Evolutionary conservation across 257 asterid species (phyloP).

Genomic region (Cynanchum wilfordii): DNA sequence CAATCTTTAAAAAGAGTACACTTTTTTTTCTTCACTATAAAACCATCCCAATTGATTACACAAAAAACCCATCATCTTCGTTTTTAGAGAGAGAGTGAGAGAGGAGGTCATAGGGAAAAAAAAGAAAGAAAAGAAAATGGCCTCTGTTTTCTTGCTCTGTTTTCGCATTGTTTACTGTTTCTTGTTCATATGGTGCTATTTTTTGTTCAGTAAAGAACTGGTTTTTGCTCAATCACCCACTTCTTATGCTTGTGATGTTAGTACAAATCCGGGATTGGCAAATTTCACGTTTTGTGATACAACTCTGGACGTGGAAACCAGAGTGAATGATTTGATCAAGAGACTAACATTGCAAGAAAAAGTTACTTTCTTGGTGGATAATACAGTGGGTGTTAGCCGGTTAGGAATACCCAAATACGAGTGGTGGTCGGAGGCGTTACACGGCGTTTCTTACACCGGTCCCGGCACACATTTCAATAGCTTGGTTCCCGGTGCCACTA

Average conservation of each 20-base stretch:
- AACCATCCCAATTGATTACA: conserved; percentile 4
- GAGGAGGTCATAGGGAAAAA: background rate
- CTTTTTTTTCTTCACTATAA: conserved; percentile 28
- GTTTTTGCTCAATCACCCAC: conserved; percentile 28
- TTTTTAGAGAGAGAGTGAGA: background rate
- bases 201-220: background rate
- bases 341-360: conserved; percentile 40
- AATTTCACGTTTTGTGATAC: conserved; percentile 29
- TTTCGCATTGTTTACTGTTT: conserved; percentile 2
- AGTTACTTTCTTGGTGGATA: conserved; percentile 29
- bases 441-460: conserved; percentile 36
- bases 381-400: conserved; percentile 19
- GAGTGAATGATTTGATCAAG: conserved; percentile 34
- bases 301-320: conserved; percentile 18
- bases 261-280: conserved; percentile 10
- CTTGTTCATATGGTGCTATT: background rate
- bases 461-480: conserved; percentile 28
- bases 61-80: conserved; percentile 6
- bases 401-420: conserved; percentile 37
- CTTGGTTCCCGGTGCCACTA: conserved; percentile 44
- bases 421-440: conserved; percentile 58
- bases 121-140: conserved; percentile 25
- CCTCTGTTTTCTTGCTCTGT: conserved; percentile 23
- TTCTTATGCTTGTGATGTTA: conserved; percentile 32
- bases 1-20: conserved; percentile 3